Evolutionary conservation across 2,329 filamentous ascomycete species (phyloP).

Genomic region (Aspergillus flavus): DNA sequence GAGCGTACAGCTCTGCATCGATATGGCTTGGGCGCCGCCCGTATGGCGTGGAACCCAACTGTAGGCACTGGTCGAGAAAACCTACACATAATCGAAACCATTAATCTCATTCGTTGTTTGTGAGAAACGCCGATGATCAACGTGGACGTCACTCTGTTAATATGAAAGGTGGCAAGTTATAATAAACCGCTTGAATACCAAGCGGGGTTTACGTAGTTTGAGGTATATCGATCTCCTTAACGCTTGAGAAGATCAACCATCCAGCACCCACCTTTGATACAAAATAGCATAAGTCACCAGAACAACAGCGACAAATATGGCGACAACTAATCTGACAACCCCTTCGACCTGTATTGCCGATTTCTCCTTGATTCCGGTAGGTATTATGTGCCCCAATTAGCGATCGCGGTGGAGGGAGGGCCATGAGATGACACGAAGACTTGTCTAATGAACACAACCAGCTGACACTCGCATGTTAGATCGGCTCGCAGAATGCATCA

Average conservation of each 20-base stretch:
- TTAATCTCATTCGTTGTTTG: background rate
- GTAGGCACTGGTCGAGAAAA: background rate
- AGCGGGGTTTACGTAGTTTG: background rate
- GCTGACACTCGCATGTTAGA: conserved; percentile 27
- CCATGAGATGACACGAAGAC: background rate
- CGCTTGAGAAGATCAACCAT: background rate
- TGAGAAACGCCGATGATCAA: background rate
- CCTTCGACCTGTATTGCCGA: conserved; percentile 76
- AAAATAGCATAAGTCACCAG: background rate
- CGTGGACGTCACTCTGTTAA: background rate
- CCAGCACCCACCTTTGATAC: background rate
- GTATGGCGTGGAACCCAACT: background rate
- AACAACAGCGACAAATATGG: conserved; percentile 13
- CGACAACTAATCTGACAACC: conserved; percentile 47
- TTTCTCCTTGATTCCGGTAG: conserved; percentile 75
- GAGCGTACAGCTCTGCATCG: background rate
- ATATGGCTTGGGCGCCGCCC: background rate
- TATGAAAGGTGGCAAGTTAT: background rate
- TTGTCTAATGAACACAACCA: background rate
- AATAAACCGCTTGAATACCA: background rate
- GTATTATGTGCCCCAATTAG: background rate
- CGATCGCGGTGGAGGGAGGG: background rate
- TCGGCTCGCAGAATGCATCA: conserved; percentile 73
- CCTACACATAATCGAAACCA: background rate
- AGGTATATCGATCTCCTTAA: background rate